Evolutionary conservation across 371 early-diverging fungal species (phyloP), one percentile per base, ranked within the genome.

Genomic region (Mucor sp.): DNA sequence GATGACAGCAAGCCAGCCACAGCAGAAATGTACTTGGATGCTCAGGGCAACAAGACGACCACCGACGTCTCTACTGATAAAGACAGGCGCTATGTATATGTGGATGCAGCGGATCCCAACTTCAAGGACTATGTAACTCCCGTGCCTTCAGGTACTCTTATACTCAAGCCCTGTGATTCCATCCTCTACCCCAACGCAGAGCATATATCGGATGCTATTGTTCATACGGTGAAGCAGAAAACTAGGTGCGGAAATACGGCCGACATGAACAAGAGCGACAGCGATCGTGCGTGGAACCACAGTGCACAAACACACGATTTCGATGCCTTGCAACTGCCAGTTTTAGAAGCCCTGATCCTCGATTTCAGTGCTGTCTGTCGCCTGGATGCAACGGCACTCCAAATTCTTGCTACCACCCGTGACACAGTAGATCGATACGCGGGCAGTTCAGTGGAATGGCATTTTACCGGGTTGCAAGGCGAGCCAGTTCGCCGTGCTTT

Each of bases 351-450:
- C 0, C 63, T 96, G 30, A 72, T 96, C 21, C 78, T 96, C 21
- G 94, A 95, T 73, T 86, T 96, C 63, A 76, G 89, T 0, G 86
- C 87, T 7, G 94, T 94, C 27, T 87, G 89, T 50, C 76, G 81
- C 23, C 78, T 95, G 43, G 96, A 96, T 65, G 82, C 89, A 12
- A 91, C 94, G 1, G 95, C 92, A 35, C 64, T 91, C 27, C 92
- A 94, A 66, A 83, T 85, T 21, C 83, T 94, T 19, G 66, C 78
- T n/a, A 81, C 78, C n/a, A 65, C 74, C 1, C 77, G 79, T 5
- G 68, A 71, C 1, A 81, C 84, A 56, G 74, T 82, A 0, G 79
- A 82, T 9, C 78, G 80, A 3, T 78, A 78, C 59, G 62, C 80
- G 4, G 77, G 79, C 14, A 27, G 55, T 25, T n/a, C 67, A 2